Base-by-base conservation (phyloP, 352 stramenopile genomes). In the Phytophthora rubi region DNA sequence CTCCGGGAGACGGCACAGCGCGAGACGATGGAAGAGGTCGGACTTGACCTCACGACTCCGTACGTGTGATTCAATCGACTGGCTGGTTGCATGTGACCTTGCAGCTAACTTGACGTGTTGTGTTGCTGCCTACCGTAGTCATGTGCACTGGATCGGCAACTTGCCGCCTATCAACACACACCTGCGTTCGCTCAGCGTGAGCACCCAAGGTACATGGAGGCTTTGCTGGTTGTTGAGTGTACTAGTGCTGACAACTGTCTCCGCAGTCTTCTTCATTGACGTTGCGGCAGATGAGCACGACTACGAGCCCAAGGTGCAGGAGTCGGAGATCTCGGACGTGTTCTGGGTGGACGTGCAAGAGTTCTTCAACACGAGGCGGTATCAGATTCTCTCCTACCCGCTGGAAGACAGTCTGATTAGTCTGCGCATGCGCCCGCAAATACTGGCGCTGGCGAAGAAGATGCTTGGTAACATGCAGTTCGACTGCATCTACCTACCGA, bases 261-360 rank as follows among this genome's bases (percentile, higher is more conserved):
- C 23, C 21, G 6, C 64, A 94, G 88, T 95, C n/a, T 95, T 91
- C 64, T 83, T 90, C 59, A 79, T 94, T 48, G 83, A 92, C 47
- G 65, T 65, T 12, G 58, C 73, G 6, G 82, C 80, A 2, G 76
- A 89, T 6, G 73, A 85, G 30, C 78, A 81, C 15, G 69, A 68
- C 26, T 88, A 86, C 57, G 65, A 76, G 58, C 81, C 79, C 6
- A 76, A 76, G 59, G 69, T 91, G 37, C 86, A 96, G 69, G 70
- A 78, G 16, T 73, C 63, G 3, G 88, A 96, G 80, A 86, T 96
- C 62, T 68, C 85, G 15, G 82, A 96, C 65, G 85, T 85, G 6
- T 89, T 94, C 49, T 96, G 88, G 88, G 84, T 96, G 61, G 83
- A 96, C 39, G 71, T 94, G 48, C 80, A 92, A 47, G 88, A 94